These are phyloP conservation scores for Phyllosticta citrichinensis DNA, from an alignment of 2,329 filamentous ascomycete species.

Conservation along the genomic window DNA sequence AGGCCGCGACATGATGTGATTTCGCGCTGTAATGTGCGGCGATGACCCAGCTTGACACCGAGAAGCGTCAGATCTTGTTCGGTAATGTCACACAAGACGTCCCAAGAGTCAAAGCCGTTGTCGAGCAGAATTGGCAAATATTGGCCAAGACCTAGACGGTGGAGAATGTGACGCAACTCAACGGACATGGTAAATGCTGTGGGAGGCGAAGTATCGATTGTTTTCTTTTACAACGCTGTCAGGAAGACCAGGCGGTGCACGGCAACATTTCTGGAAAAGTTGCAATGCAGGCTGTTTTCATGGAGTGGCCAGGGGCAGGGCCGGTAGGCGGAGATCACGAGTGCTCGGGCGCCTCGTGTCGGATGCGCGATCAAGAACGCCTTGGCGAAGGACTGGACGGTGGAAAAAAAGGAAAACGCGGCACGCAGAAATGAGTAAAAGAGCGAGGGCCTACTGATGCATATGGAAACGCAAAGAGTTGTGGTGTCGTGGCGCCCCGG, in stretches of 20 bases:
- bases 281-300: neutral
- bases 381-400: neutral
- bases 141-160: constrained; percentile 20
- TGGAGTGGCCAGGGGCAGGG: neutral
- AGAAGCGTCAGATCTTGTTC: constrained; percentile 28
- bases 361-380: neutral
- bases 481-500: neutral
- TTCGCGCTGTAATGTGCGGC: constrained; percentile 28
- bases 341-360: neutral
- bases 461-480: neutral
- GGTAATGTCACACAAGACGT: constrained; percentile 30
- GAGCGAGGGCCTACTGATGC: neutral
- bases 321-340: neutral
- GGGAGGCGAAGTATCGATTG: neutral
- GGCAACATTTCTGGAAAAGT: neutral
- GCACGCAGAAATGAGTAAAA: neutral
- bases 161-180: constrained; percentile 21
- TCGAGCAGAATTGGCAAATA: constrained; percentile 21
- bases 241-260: neutral
- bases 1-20: constrained; percentile 28
- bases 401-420: neutral
- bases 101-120: constrained; percentile 30
- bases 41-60: constrained; percentile 31
- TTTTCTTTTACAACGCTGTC: neutral
- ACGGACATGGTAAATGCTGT: constrained; percentile 1